These are phyloP conservation scores for Jasminum sambac DNA, from an alignment of 257 asterid species.

Conservation along the genomic window DNA sequence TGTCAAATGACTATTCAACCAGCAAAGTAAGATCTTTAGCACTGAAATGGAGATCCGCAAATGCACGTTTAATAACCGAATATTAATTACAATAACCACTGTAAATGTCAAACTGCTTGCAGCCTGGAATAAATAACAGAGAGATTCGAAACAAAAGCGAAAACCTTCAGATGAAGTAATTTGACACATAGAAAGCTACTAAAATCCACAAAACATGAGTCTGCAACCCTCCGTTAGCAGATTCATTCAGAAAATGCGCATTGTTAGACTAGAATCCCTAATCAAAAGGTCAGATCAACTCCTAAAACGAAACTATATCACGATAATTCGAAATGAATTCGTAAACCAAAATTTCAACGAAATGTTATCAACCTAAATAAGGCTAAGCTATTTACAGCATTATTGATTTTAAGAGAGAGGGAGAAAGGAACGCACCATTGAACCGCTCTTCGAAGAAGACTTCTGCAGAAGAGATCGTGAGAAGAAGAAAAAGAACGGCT, in stretches of 20 bases:
- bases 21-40: not conserved
- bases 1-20: not conserved
- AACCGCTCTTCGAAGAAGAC: slow-evolving; percentile 92
- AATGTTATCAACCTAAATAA: not conserved
- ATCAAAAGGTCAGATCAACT: slow-evolving; percentile 22
- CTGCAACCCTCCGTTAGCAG: slow-evolving; percentile 32
- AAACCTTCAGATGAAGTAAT: not conserved
- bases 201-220: not conserved
- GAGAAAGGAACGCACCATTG: slow-evolving; percentile 43
- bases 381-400: not conserved
- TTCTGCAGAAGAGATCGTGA: slow-evolving; percentile 58
- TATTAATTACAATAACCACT: not conserved
- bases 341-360: not conserved
- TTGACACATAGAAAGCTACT: not conserved
- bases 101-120: not conserved
- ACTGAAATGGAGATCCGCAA: not conserved
- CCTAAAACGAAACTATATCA: not conserved
- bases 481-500: slow-evolving; percentile 48
- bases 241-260: slow-evolving; percentile 17
- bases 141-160: not conserved
- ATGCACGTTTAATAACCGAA: not conserved
- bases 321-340: not conserved
- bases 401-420: not conserved
- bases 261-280: slow-evolving; percentile 6
- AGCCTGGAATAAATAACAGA: not conserved